These are phyloP conservation scores for Chaetothyriales sp. DNA, from an alignment of 2,329 filamentous ascomycete genomes.

Conservation along the genomic window DNA sequence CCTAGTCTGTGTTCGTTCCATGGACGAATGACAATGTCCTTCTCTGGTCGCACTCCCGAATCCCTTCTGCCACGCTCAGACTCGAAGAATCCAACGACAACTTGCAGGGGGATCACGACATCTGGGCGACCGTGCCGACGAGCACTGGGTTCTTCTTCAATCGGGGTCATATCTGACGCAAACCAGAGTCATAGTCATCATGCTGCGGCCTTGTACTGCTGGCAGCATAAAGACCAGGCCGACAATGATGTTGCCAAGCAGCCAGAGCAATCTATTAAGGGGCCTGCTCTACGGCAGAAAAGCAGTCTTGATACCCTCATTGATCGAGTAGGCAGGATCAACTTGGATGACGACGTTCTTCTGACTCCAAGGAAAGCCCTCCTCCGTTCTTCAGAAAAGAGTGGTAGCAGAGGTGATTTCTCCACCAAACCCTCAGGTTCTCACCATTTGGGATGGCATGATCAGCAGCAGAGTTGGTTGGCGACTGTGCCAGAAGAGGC, in stretches of 20 bases:
- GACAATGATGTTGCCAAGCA: slow-evolving; percentile 27
- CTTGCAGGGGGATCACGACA: slow-evolving; percentile 76
- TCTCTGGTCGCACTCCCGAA: slow-evolving; percentile 64
- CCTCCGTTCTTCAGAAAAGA: slow-evolving; percentile 10
- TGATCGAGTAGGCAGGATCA: slow-evolving; percentile 62
- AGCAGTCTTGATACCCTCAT: slow-evolving; percentile 80
- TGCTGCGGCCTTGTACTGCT: slow-evolving; percentile 55
- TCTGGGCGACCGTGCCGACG: slow-evolving; percentile 74
- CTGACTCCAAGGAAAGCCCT: slow-evolving; percentile 16
- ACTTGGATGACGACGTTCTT: slow-evolving; percentile 36
- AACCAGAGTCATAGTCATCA: slow-evolving; percentile 19
- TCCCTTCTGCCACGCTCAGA: slow-evolving; percentile 64
- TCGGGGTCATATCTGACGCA: slow-evolving; percentile 16
- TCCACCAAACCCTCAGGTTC: slow-evolving; percentile 9
- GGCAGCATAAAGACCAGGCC: slow-evolving; percentile 89
- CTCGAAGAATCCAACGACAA: slow-evolving; percentile 69
- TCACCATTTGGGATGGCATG: slow-evolving; percentile 32
- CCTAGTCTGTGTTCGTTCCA: no score
- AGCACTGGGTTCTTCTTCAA: slow-evolving; percentile 41
- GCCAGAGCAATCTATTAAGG: slow-evolving; percentile 35
- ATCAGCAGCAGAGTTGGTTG: slow-evolving; percentile 32
- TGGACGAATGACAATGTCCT: slow-evolving; percentile 39
- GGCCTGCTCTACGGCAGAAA: slow-evolving; percentile 48
- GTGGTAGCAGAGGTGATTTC: slow-evolving; percentile 6
- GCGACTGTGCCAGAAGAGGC: slow-evolving; percentile 30